Percentiles rank a stretch among this genome's conserved stretches.
Evolutionary conservation across 441 rosid species (phyloP).

Genomic region (Mallotus repandus): DNA sequence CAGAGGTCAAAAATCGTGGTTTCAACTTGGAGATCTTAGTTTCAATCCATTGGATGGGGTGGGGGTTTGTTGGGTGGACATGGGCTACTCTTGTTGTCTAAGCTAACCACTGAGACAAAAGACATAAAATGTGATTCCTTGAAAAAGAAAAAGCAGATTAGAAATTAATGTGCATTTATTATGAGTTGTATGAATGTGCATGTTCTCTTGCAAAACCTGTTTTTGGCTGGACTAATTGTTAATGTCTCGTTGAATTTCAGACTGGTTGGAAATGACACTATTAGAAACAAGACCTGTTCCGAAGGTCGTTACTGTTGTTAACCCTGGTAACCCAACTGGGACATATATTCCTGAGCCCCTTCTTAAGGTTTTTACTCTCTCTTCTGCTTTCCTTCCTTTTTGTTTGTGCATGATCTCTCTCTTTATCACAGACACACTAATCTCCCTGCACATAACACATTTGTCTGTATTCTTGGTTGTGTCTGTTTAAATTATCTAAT

Average conservation of each 20-base stretch:
- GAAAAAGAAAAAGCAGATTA: conserved; percentile 2
- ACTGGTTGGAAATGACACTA: conserved; percentile 80
- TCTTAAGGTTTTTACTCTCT: conserved; percentile 53
- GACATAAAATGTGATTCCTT: background rate
- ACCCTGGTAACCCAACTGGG: conserved; percentile 97
- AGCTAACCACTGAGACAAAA: background rate
- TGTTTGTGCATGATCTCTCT: background rate
- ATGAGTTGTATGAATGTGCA: background rate
- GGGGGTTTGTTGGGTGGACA: background rate
- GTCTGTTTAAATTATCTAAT: conserved; percentile 22
- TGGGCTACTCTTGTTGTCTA: background rate
- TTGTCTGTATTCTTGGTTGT: background rate
- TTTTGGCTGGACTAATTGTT: conserved; percentile 7
- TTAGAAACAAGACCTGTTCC: conserved; percentile 74
- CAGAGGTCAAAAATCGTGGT: background rate
- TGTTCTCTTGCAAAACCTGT: background rate
- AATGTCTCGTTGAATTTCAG: conserved; percentile 43
- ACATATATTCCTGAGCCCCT: conserved; percentile 86
- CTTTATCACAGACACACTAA: background rate
- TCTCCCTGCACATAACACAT: background rate
- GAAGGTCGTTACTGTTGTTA: conserved; percentile 88
- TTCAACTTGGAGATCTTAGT: background rate
- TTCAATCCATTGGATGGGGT: background rate
- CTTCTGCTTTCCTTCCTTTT: background rate
- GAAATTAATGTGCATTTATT: conserved; percentile 2